Evolutionary conservation across 352 stramenopile species (phyloP), one percentile per base, ranked within the genome.

Genomic region (Phytophthora ramorum): DNA sequence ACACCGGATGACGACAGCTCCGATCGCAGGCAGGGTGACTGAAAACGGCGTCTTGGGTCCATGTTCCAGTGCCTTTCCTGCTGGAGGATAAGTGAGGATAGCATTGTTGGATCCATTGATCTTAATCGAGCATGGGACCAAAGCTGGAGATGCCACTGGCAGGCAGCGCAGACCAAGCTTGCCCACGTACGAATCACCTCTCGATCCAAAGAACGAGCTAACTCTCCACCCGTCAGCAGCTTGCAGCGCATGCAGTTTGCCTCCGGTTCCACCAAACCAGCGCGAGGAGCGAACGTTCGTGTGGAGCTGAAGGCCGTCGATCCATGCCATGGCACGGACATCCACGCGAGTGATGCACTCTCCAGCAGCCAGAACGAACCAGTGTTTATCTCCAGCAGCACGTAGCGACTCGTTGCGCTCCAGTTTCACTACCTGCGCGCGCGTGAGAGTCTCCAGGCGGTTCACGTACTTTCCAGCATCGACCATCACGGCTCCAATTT

Each of bases 261-360:
- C 83, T 14, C 83, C 83, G 45, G 76, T 82, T 3, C 83, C 81
- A 14, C 83, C 83, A 40, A 73, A 89, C 83, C 83, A 90, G n/a
- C 73, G 75, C 30, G 83, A 81, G 1, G 70, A 78, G 2, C 78
- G 75, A 28, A 76, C 16, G 45, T 90, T 92, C 3, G 83, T 92
- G 63, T 89, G 74, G 12, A 92, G 67, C 45, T 87, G 78, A 13
- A 92, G 56, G 7, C 81, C 83, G 52, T 92, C 81, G 32, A 92
- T 79, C 78, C 78, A 92, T 10, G 78, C 79, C 71, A 80, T 80
- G 0, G 81, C 76, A 2, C 79, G 71, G 1, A 90, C 63, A 40
- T 90, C 79, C 4, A 92, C 73, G 13, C 65, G 71, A 24, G 69
- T 79, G 34, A 92, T 65, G 48, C 73, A 86, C 63, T 92, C 83